These are phyloP conservation scores for Saturnispora serradocipensis DNA, from an alignment of 805 yeast genomes.

Conservation along the genomic window DNA sequence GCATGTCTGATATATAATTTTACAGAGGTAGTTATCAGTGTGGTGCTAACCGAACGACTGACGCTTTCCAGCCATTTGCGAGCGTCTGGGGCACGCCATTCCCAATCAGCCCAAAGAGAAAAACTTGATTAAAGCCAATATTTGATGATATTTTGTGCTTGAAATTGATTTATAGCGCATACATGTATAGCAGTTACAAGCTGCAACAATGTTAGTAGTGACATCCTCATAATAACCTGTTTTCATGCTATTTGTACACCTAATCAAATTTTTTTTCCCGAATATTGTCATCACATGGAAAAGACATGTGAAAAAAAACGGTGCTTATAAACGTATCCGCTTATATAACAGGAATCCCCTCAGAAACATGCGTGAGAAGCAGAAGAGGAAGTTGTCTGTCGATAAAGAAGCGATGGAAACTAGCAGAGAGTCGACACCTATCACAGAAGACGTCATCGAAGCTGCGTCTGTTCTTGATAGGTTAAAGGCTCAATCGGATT, in stretches of 20 bases:
- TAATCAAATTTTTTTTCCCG: neutral
- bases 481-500: neutral
- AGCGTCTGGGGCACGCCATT: no score
- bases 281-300: neutral
- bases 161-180: no score
- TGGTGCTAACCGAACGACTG: no score
- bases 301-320: neutral
- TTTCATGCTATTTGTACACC: neutral
- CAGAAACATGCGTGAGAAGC: neutral
- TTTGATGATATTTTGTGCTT: no score
- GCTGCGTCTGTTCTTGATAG: slow-evolving; percentile 2
- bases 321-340: neutral
- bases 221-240: no score
- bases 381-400: neutral
- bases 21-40: no score
- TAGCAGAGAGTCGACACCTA: neutral
- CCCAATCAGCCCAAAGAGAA: no score
- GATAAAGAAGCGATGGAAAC: neutral
- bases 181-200: no score
- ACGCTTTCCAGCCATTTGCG: no score
- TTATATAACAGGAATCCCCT: neutral
- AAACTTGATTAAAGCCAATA: no score
- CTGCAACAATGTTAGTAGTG: no score
- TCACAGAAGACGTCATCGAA: neutral
- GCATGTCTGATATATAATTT: no score